Base-by-base conservation (phyloP, 257 asterid genomes). In the Solanum commersonii region DNA sequence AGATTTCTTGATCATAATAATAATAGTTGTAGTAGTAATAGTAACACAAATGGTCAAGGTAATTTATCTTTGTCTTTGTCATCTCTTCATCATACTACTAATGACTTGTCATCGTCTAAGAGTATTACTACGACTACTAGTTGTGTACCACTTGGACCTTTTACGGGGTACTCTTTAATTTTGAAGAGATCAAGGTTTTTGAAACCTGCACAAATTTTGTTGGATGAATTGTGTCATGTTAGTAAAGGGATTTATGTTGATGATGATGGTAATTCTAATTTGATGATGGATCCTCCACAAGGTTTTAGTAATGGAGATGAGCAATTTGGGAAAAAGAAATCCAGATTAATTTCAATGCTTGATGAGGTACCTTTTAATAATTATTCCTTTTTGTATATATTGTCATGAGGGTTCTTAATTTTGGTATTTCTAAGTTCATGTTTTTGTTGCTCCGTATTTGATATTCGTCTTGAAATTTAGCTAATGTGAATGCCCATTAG, bases 111-210 rank as follows among this genome's bases (percentile, higher is more conserved):
- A 8, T 89, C 95, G 0, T 90, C 97, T 0, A 92, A 95, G 91
- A 95, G 74, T 23, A 33, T 10, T 67, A n/a, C 87, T n/a, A 74
- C 42, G 13, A 71, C 81, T 73, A 34, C 46, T 23, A 56, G 25
- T 59, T 60, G 92, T 10, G 96, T 92, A 27, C 95, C 98, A 5
- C 78, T 94, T 1, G 99, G 99, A 20, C 98, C 98, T 11, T 97
- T 96, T 60, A 96, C 97, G 23, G 99, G 98, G 15, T 97, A 97
- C 78, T 97, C 99, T 77, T 95, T 96, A 14, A 93, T 96, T 10
- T 29, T 97, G 88, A 95, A 91, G 86, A 97, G 98, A 14, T 96
- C 98, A 7, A 94, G 94, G 60, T 96, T 97, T 74, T 86, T 96
- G 95, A 94, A 92, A 84, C 98, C 98, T 8, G 98, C 99, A 20